These are phyloP conservation scores for Zalerion maritima DNA, from an alignment of 495 filamentous ascomycete genomes.

Conservation along the genomic window DNA sequence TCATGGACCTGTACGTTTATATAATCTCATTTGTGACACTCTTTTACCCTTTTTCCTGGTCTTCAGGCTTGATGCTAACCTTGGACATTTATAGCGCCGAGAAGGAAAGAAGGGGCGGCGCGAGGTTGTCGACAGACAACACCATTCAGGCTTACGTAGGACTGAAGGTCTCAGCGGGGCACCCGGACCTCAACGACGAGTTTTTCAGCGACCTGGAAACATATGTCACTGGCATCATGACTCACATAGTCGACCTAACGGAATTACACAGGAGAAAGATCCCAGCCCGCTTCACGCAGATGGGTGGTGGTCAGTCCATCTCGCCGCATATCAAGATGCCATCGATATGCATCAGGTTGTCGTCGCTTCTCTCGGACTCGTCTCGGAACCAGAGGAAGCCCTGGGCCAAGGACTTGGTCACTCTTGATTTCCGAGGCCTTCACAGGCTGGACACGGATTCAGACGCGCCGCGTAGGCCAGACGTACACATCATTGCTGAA, in stretches of 20 bases:
- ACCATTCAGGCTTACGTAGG: slow-evolving; percentile 2
- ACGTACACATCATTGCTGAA: slow-evolving; percentile 19
- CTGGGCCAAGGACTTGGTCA: slow-evolving; percentile 42
- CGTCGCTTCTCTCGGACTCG: too few relatives aligned
- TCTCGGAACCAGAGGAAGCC: slow-evolving; percentile 8
- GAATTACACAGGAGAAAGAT: slow-evolving; percentile 24
- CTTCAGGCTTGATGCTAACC: slow-evolving; percentile 3
- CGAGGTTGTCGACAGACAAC: not conserved
- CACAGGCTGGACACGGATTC: slow-evolving; percentile 8
- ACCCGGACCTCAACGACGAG: slow-evolving; percentile 17
- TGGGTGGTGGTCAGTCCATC: slow-evolving; percentile 12
- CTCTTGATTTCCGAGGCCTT: slow-evolving; percentile 36
- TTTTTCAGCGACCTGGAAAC: slow-evolving; percentile 27
- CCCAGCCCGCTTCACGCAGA: slow-evolving; percentile 12
- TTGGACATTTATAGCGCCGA: not conserved
- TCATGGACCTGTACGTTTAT: slow-evolving; percentile 43
- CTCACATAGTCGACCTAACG: slow-evolving; percentile 28
- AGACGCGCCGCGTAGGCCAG: slow-evolving; percentile 15
- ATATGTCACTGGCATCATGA: slow-evolving; percentile 25
- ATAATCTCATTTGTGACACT: slow-evolving; percentile 3
- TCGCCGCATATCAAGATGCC: slow-evolving; percentile 25
- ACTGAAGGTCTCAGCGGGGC: slow-evolving; percentile 18
- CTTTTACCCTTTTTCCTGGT: not conserved
- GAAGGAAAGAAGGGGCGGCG: not conserved
- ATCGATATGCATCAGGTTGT: slow-evolving; percentile 25